Conservation (phyloP, 805 yeast species). For the Ogataea zsoltii region DNA sequence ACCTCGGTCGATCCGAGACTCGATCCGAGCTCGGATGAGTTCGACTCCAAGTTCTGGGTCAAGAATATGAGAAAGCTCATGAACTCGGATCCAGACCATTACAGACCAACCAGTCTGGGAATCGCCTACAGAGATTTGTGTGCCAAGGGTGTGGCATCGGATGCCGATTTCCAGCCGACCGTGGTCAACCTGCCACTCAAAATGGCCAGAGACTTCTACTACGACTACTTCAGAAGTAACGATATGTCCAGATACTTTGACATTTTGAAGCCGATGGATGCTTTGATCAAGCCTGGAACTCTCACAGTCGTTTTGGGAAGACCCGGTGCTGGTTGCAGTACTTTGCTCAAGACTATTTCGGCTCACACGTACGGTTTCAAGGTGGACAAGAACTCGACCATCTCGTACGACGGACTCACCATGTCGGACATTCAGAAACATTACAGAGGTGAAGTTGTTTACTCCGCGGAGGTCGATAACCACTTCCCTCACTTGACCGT, state of each 20-base stretch:
- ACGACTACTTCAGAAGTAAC: slow-evolving; percentile 27
- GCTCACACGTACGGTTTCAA: slow-evolving; percentile 61
- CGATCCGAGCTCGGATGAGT: slow-evolving; percentile 60
- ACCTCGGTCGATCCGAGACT: slow-evolving; percentile 40
- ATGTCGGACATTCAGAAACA: slow-evolving; percentile 50
- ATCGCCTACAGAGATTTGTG: slow-evolving; percentile 58
- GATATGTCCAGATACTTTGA: slow-evolving; percentile 42
- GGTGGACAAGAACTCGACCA: slow-evolving; percentile 44
- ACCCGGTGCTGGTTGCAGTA: slow-evolving; percentile 82
- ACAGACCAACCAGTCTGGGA: slow-evolving; percentile 60
- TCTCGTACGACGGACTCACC: slow-evolving; percentile 57
- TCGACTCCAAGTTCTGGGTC: slow-evolving; percentile 66
- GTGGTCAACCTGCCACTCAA: slow-evolving; percentile 46
- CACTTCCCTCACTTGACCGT: slow-evolving; percentile 73
- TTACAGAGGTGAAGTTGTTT: slow-evolving; percentile 68
- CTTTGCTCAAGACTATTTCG: slow-evolving; percentile 60
- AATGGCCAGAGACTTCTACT: slow-evolving; percentile 31
- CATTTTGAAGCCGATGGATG: slow-evolving; percentile 68
- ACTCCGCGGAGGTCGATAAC: slow-evolving; percentile 65
- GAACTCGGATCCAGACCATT: slow-evolving; percentile 59
- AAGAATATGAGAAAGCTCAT: slow-evolving; percentile 57
- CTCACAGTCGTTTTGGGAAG: slow-evolving; percentile 73
- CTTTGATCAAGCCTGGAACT: slow-evolving; percentile 60
- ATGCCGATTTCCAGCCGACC: slow-evolving; percentile 66
- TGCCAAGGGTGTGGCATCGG: slow-evolving; percentile 66